Evolutionary conservation across 2,329 filamentous ascomycete genomes (phyloP), one percentile per base, ranked within the genome.

Genomic region (Talaromyces sp.): DNA sequence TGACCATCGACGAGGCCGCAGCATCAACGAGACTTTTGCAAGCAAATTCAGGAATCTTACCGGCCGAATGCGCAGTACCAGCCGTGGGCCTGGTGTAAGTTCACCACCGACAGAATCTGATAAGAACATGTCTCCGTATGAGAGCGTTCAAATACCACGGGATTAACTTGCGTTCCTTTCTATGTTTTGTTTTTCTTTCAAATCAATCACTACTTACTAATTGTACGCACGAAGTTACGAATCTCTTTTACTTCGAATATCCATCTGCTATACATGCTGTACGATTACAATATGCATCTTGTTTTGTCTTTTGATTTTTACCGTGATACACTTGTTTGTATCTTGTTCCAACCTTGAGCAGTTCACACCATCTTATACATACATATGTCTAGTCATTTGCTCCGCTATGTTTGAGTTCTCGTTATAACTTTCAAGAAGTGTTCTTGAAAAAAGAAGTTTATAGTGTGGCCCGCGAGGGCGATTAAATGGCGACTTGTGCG

Each of bases 41-140:
- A 80, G 77, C 61, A 84, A 84, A 67, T 76, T 85, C 63, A 78
- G 82, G 31, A 85, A 81, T 64, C 79, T 88, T 22, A 83, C 84
- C 2, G 84, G 84, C n/a, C 82, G 85, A 25, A 86, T 88, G 81
- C 81, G 86, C 45, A 86, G 82, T 72, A 84, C 79, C 60, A 85
- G 82, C 68, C 83, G 86, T 63, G 83, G 81, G 47, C 79, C 84
- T 29, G 78, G 70, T 61, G 65, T 78, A 63, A 83, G 81, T 64
- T 82, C 80, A 3, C 81, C 82, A 5, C 79, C 80, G 3, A 73
- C 68, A 29, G 67, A 68, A 31, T 61, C 67, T 34, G 70, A 71
- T 53, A 69, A 63, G 51, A 68, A 68, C 22, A 51, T 65, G n/a
- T 71, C 70, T 34, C 73, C 74, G 13, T 76, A 76, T 59, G 74